These are phyloP conservation scores for Rhizopus arrhizus DNA, from an alignment of 371 early-diverging fungal genomes.

Conservation along the genomic window DNA sequence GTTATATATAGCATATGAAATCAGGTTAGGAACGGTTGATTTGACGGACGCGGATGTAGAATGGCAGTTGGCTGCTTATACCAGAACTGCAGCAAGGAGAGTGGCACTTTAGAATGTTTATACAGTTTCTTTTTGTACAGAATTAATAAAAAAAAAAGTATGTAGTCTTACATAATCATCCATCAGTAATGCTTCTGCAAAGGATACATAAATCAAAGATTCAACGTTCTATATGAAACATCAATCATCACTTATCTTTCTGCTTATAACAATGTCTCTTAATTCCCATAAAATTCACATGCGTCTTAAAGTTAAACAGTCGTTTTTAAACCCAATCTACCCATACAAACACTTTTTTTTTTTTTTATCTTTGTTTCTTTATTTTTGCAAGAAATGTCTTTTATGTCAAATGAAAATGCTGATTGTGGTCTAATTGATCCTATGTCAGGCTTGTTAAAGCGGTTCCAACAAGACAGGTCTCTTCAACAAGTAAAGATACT, in stretches of 20 bases:
- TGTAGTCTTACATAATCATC: too few relatives aligned
- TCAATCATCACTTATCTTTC: too few relatives aligned
- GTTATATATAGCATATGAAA: constrained; percentile 77
- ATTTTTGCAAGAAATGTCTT: constrained; percentile 24
- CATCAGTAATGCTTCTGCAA: too few relatives aligned
- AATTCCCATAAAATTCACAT: neutral
- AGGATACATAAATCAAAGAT: too few relatives aligned
- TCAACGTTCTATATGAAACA: too few relatives aligned
- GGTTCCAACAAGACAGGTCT: constrained; percentile 75
- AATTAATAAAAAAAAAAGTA: neutral
- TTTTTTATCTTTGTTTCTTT: constrained; percentile 6
- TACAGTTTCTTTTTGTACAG: neutral
- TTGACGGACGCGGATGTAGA: constrained; percentile 95
- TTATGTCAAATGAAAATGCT: constrained; percentile 47
- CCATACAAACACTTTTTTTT: constrained; percentile 4
- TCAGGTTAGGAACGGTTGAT: constrained; percentile 93
- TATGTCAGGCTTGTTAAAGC: constrained; percentile 76
- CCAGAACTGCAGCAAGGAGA: constrained; percentile 92
- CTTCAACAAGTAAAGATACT: constrained; percentile 68
- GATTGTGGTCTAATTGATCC: constrained; percentile 82
- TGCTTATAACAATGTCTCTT: too few relatives aligned
- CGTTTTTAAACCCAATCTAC: neutral
- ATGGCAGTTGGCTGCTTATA: constrained; percentile 96
- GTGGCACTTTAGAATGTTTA: constrained; percentile 60
- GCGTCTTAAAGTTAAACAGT: neutral